Conservation (phyloP, 1,139 yeast species). For the Geotrichum australiense region DNA sequence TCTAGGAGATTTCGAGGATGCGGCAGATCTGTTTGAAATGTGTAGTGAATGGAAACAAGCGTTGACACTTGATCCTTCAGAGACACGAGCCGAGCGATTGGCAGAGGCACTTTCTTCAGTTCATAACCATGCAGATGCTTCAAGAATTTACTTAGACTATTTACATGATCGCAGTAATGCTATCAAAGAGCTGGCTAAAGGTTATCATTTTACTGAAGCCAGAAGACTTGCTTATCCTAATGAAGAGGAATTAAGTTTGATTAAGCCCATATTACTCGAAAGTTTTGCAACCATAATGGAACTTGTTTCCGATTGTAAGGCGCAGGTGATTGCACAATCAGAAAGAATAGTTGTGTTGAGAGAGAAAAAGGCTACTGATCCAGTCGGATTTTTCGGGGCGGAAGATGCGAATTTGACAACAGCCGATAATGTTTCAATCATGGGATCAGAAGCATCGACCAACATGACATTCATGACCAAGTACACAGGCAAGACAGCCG, state of each 20-base stretch:
- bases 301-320: slow-evolving; percentile 81
- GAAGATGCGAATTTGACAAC: slow-evolving; percentile 30
- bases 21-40: slow-evolving; percentile 59
- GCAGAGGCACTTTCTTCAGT: slow-evolving; percentile 56
- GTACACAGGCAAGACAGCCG: slow-evolving; percentile 91
- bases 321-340: slow-evolving; percentile 78
- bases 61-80: slow-evolving; percentile 43
- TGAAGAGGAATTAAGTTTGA: slow-evolving; percentile 34
- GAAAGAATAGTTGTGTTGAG: slow-evolving; percentile 79
- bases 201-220: slow-evolving; percentile 70
- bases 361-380: slow-evolving; percentile 73
- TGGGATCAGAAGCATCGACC: slow-evolving; percentile 90
- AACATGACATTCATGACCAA: slow-evolving; percentile 90
- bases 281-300: slow-evolving; percentile 87
- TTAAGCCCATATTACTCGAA: slow-evolving; percentile 74
- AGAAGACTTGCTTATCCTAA: slow-evolving; percentile 47
- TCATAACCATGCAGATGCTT: slow-evolving; percentile 79
- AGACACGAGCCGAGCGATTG: slow-evolving; percentile 49
- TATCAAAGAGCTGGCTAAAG: slow-evolving; percentile 62
- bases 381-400: slow-evolving; percentile 69
- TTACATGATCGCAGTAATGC: slow-evolving; percentile 58
- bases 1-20: slow-evolving; percentile 49
- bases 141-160: slow-evolving; percentile 60
- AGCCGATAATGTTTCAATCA: slow-evolving; percentile 91
- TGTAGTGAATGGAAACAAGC: slow-evolving; percentile 88